Evolutionary conservation across 2,329 filamentous ascomycete genomes (phyloP), one percentile per base, ranked within the genome.

Genomic region (Salinomyces thailandicus): DNA sequence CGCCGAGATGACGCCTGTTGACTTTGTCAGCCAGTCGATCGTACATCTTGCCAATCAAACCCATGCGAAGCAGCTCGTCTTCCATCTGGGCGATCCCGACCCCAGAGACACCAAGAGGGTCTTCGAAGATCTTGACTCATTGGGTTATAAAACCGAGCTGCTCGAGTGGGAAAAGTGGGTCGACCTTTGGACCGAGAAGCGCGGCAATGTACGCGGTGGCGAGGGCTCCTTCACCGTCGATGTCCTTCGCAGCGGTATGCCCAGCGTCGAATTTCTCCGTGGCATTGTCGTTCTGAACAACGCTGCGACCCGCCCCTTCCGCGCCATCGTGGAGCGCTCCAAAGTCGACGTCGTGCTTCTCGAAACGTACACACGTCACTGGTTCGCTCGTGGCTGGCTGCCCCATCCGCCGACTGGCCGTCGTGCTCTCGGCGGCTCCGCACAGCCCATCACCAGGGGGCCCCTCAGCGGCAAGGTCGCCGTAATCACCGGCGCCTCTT

Each of bases 1-100:
- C 33, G 73, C 81, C 1, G 83, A 89, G 61, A 87, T 87, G 82
- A 86, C 83, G 0, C 82, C 83, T 0, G 83, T 85, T 11, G 82
- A 89, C 58, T 86, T 84, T 50, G 81, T 86, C 40, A 82, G 77
- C 60, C 77, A 76, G 44, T 76, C 81, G 3, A 83, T 89, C 46
- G 64, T 82, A 16, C 75, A 80, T 13, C 69, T 87, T 14, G 71
- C 78, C 27, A 76, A 79, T 46, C 70, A 84, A 40, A 71, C 63
- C 0, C 67, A 77, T 22, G 66, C 69, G 1, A 67, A 76, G 7
- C 79, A 83, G 50, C 68, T 69, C 0, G 62, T 86, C 5, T 85
- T 83, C 60, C 83, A 87, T 48, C 65, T 87, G 0, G 82, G 82
- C 5, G 81, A 87, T 46, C 74, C 83, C 3, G 69, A 72, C 28